A percentile compares a stretch with the other conserved stretches of the same genome.
Conservation (phyloP, 768 basidiomycete genomes). For the Tylopilus vinaceipallidus region DNA sequence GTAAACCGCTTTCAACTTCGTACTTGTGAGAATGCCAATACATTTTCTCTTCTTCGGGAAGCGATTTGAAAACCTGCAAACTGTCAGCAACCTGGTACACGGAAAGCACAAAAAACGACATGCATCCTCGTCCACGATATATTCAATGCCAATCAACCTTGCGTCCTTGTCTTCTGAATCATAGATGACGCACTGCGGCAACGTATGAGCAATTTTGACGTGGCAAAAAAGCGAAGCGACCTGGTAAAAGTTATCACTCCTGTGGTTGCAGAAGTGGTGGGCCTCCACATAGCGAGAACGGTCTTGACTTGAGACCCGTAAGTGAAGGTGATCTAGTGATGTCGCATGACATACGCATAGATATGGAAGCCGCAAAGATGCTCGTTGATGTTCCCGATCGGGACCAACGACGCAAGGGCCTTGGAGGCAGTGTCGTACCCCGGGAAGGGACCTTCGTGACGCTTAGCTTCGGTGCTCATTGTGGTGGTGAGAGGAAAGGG, state of each 20-base stretch:
- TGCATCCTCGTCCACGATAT: conserved; percentile 43
- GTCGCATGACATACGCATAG: conserved; percentile 27
- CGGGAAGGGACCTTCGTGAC: conserved; percentile 17
- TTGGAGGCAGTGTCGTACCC: conserved; percentile 27
- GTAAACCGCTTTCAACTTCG: conserved; percentile 38
- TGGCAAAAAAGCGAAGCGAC: not conserved
- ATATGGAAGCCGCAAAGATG: conserved; percentile 38
- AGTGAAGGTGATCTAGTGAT: not conserved
- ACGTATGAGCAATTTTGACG: conserved; percentile 28
- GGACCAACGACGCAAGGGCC: conserved; percentile 33
- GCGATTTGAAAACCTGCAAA: conserved; percentile 34
- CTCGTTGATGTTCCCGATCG: conserved; percentile 32
- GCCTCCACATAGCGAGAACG: conserved; percentile 38
- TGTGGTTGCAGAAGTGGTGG: conserved; percentile 46
- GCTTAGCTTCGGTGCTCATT: conserved; percentile 31
- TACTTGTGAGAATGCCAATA: conserved; percentile 57
- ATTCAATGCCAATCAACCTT: conserved; percentile 53
- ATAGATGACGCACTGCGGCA: conserved; percentile 42
- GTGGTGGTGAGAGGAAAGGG: not conserved
- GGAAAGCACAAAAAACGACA: not conserved
- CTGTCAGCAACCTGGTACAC: not conserved
- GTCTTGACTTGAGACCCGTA: conserved; percentile 23
- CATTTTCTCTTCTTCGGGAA: conserved; percentile 45
- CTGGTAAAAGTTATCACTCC: conserved; percentile 39
- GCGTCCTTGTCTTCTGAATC: conserved; percentile 42